phyloP scores from a whole-genome alignment of 2,329 filamentous ascomycete species.

The Lithohypha guttulata region DNA sequence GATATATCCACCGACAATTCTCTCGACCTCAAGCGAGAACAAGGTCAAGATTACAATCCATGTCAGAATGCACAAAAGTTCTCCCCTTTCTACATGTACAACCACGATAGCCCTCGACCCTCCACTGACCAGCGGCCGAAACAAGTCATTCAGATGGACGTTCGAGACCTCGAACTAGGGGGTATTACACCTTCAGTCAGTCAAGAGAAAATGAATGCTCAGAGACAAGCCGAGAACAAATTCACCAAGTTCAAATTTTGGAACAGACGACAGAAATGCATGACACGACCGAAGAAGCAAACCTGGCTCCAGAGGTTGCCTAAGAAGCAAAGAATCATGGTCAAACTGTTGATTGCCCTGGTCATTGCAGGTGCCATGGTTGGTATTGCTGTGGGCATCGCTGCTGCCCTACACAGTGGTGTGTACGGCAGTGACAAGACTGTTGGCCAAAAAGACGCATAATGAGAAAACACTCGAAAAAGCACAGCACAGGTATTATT shows the following conservation, averaged over 20 bases:
- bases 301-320: constrained; percentile 27
- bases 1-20: no score
- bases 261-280: constrained; percentile 24
- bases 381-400: constrained; percentile 36
- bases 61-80: constrained; percentile 30
- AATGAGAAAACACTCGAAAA: not conserved
- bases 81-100: constrained; percentile 36
- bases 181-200: constrained; percentile 14
- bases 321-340: constrained; percentile 27
- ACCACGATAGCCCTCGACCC: constrained; percentile 27
- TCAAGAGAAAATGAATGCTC: constrained; percentile 18
- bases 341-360: constrained; percentile 33
- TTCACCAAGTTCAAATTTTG: constrained; percentile 15
- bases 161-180: constrained; percentile 13
- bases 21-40: constrained; percentile 28
- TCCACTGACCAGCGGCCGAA: constrained; percentile 23
- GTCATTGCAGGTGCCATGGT: constrained; percentile 34
- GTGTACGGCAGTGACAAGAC: constrained; percentile 30
- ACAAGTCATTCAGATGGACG: constrained; percentile 5
- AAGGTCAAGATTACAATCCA: constrained; percentile 29
- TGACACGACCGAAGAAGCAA: constrained; percentile 25
- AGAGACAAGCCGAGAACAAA: constrained; percentile 5
- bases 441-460: constrained; percentile 3
- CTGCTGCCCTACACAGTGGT: constrained; percentile 33
- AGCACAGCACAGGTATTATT: not conserved